A percentile compares a stretch with the other conserved stretches of the same genome.
Conservation (phyloP, 768 basidiomycete genomes). For the Lactarius evosmus region DNA sequence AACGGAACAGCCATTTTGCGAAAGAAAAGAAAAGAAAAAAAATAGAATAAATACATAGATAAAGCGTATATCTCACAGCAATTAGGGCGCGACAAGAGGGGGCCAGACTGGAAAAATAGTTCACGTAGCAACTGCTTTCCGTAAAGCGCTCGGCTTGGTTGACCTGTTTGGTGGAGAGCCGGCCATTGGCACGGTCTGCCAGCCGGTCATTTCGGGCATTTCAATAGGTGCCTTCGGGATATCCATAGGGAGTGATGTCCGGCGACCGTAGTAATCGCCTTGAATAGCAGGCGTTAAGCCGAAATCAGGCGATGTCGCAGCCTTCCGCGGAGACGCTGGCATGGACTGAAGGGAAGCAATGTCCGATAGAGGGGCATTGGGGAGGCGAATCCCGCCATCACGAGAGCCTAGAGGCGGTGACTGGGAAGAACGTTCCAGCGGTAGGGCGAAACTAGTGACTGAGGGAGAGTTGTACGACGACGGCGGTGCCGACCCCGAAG, state of each 20-base stretch:
- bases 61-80: slow-evolving; percentile 27
- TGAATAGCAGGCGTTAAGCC: slow-evolving; percentile 10
- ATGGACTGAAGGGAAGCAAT: slow-evolving; percentile 49
- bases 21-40: not conserved
- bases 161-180: slow-evolving; percentile 31
- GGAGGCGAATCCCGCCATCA: slow-evolving; percentile 67
- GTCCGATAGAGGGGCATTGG: slow-evolving; percentile 68
- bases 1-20: slow-evolving; percentile 26
- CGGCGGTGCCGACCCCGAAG: slow-evolving; percentile 52
- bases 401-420: slow-evolving; percentile 35
- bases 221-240: slow-evolving; percentile 19
- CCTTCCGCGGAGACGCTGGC: slow-evolving; percentile 33
- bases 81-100: slow-evolving; percentile 15
- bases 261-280: slow-evolving; percentile 32
- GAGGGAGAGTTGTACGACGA: slow-evolving; percentile 70
- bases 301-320: slow-evolving; percentile 32
- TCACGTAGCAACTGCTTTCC: slow-evolving; percentile 32
- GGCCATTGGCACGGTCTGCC: slow-evolving; percentile 36
- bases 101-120: not conserved
- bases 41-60: slow-evolving; percentile 29
- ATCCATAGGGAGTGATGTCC: slow-evolving; percentile 30
- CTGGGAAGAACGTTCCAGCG: slow-evolving; percentile 44
- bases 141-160: slow-evolving; percentile 30
- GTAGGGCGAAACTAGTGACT: slow-evolving; percentile 55
- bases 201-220: slow-evolving; percentile 37